Evolutionary conservation across 2,329 filamentous ascomycete genomes (phyloP).

Genomic region (Grosmannia serpens): DNA sequence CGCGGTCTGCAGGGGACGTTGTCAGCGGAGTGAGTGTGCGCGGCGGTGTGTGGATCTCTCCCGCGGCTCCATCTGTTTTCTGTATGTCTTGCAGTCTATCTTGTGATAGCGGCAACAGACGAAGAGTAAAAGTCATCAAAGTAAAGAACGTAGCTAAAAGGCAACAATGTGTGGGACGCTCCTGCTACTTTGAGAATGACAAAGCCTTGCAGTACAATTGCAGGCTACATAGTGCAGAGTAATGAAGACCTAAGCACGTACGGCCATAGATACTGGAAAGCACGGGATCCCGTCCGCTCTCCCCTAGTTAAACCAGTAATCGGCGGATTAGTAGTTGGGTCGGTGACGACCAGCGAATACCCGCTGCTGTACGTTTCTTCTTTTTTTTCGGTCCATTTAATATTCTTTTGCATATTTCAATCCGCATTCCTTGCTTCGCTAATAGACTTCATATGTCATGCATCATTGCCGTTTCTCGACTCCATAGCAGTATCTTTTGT

Average conservation of each 20-base stretch:
- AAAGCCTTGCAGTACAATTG: not conserved
- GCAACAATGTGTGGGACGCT: not conserved
- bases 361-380: too few species aligned
- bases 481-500: not conserved
- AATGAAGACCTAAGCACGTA: not conserved
- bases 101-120: not conserved
- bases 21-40: not conserved
- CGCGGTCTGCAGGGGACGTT: not conserved
- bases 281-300: conserved; percentile 2
- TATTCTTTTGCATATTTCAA: too few species aligned
- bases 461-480: not conserved
- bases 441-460: too few species aligned
- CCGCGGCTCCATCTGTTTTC: not conserved
- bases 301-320: conserved; percentile 3
- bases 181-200: not conserved
- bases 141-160: too few species aligned
- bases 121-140: not conserved
- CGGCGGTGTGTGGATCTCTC: not conserved
- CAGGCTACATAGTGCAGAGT: not conserved
- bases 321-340: not conserved
- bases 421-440: too few species aligned
- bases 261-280: conserved; percentile 3
- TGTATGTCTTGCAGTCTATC: not conserved
- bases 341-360: too few species aligned
- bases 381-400: too few species aligned